phyloP scores from a whole-genome alignment of 2,329 filamentous ascomycete genomes.

The Dothideomycetes sp. region DNA sequence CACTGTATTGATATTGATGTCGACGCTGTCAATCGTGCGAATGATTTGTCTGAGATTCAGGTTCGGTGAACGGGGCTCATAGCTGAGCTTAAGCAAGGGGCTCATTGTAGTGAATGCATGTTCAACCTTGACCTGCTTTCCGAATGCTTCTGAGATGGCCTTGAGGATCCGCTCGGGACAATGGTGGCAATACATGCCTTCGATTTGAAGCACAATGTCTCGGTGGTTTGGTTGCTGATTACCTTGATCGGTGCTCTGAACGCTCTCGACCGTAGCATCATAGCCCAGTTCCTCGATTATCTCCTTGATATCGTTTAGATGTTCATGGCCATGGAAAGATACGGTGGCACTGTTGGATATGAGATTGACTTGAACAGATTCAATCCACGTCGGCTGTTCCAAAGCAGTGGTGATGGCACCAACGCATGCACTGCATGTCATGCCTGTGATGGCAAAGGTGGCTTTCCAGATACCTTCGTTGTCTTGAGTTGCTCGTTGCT shows the following conservation, averaged over 20 bases:
- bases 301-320: constrained; percentile 37
- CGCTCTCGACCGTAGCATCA: constrained; percentile 29
- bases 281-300: constrained; percentile 41
- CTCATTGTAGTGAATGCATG: constrained; percentile 48
- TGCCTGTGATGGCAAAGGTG: constrained; percentile 45
- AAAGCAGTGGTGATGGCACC: constrained; percentile 40
- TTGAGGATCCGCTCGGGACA: constrained; percentile 43
- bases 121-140: constrained; percentile 43
- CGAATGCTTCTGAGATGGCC: constrained; percentile 45
- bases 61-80: constrained; percentile 55
- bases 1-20: constrained; percentile 56
- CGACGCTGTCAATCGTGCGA: constrained; percentile 53
- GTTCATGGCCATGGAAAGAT: constrained; percentile 35
- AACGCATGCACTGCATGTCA: constrained; percentile 51
- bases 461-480: constrained; percentile 24
- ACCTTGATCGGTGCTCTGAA: constrained; percentile 8
- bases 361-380: constrained; percentile 41
- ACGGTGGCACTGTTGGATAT: constrained; percentile 43
- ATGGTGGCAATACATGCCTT: constrained; percentile 39
- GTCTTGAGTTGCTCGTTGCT: neutral
- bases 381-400: constrained; percentile 37
- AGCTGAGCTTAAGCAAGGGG: constrained; percentile 62
- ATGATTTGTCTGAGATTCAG: constrained; percentile 73
- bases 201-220: constrained; percentile 28
- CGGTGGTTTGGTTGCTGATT: constrained; percentile 20